Base-by-base conservation (phyloP, 305 asterid species). In the Rubia occidens region DNA sequence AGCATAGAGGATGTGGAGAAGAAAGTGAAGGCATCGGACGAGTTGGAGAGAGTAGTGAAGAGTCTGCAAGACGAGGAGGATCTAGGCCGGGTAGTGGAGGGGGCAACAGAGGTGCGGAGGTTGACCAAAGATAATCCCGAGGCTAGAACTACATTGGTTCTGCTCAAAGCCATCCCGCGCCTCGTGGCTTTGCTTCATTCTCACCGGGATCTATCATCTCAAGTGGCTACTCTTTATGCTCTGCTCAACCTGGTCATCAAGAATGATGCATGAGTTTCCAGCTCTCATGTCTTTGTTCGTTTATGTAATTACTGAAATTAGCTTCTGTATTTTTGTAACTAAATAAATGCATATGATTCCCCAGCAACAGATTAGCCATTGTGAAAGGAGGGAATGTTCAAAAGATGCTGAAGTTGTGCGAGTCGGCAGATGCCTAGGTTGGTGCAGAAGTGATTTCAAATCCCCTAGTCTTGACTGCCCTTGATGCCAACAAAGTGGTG, bases 111-210 rank as follows among this genome's bases (percentile, higher is more conserved):
- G 72, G 90, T 89, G 10, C 59, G 98, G 75, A 68, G 84, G 83
- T 77, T 91, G 60, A 79, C 96, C n/a, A 91, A 84, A 71, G 95
- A 84, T 32, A 82, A 86, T 63, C 56, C 86, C 1, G 72, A 80
- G 20, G 90, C 96, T 2, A 80, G 98, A 74, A 84, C 85, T 39
- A 89, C 92, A 9, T 75, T 91, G 15, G 95, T 95, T 13, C 82
- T 88, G 65, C 88, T 91, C 59, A 96, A 96, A 37, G 96, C 89
- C 61, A 88, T 89, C 70, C 98, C 98, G 20, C 98, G 96, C 42
- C 89, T 91, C 3, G 89, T 91, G 11, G 83, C 83, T 24, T 63
- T 89, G 81, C 88, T 91, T n/a, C 89, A 89, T 74, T 75, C 80
- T 18, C 39, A 35, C 66, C 64, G 18, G 71, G 95, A 86, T 81